Conservation (phyloP, 78 protist genomes). For the Andalucia godoyi region DNA sequence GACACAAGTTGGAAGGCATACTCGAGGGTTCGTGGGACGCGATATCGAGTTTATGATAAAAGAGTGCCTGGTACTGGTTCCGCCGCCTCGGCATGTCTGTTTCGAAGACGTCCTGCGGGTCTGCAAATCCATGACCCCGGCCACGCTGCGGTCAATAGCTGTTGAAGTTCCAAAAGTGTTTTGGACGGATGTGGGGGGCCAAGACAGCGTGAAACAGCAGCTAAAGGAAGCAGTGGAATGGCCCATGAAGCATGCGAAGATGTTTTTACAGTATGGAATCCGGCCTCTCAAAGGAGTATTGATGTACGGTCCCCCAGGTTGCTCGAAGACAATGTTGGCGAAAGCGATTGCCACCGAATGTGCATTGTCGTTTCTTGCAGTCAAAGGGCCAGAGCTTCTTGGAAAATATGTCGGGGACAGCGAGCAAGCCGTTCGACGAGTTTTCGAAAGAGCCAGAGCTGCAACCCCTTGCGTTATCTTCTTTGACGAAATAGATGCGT, state of each 20-base stretch:
- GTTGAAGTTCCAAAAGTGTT: slow-evolving; percentile 41
- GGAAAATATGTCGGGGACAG: slow-evolving; percentile 86
- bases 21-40: slow-evolving; percentile 4
- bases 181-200: slow-evolving; percentile 97
- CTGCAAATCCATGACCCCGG: slow-evolving; percentile 6
- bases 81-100: not conserved
- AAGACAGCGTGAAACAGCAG: slow-evolving; percentile 52
- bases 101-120: not conserved
- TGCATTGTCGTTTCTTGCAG: slow-evolving; percentile 77
- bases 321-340: slow-evolving; percentile 85
- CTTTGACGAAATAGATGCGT: slow-evolving; percentile 83
- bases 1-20: not conserved
- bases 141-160: slow-evolving; percentile 4
- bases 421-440: slow-evolving; percentile 70
- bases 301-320: slow-evolving; percentile 95
- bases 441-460: slow-evolving; percentile 65
- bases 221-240: slow-evolving; percentile 82
- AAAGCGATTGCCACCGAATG: slow-evolving; percentile 88
- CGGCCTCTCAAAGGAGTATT: slow-evolving; percentile 83
- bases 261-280: slow-evolving; percentile 75
- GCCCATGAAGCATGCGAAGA: slow-evolving; percentile 74
- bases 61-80: not conserved
- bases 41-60: not conserved
- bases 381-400: slow-evolving; percentile 87
- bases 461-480: slow-evolving; percentile 70